A percentile compares a stretch with the other conserved stretches of the same genome.
Evolutionary conservation across 441 rosid species (phyloP).

Genomic region (Metrosideros polymorpha): DNA sequence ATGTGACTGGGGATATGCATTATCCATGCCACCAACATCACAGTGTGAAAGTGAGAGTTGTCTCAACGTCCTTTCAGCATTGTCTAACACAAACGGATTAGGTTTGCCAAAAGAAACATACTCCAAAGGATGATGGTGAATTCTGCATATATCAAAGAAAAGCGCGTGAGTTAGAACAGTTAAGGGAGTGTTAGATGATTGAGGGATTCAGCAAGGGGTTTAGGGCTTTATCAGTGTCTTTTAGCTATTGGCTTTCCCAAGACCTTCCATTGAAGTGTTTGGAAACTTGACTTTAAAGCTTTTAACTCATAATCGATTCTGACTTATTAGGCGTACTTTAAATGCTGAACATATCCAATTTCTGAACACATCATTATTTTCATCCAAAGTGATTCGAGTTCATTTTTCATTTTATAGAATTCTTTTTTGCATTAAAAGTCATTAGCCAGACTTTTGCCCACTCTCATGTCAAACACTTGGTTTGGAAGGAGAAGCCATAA

Average conservation of each 20-base stretch:
- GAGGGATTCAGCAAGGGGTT: neutral
- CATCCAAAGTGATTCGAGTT: neutral
- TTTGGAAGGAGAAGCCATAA: neutral
- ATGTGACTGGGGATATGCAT: neutral
- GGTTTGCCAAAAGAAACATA: conserved; percentile 46
- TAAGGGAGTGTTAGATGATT: neutral
- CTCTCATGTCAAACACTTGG: neutral
- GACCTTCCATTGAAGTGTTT: neutral
- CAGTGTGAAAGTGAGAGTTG: conserved; percentile 13
- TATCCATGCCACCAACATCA: neutral
- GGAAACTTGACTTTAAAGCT: neutral
- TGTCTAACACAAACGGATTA: conserved; percentile 40
- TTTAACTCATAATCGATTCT: neutral
- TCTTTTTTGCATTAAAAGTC: neutral
- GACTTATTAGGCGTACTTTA: neutral
- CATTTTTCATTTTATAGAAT: neutral
- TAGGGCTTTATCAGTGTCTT: neutral
- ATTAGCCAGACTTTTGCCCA: neutral
- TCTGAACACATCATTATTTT: neutral
- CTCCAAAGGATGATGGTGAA: conserved; percentile 28
- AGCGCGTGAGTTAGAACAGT: neutral
- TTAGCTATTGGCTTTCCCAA: neutral
- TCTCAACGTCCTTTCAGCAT: conserved; percentile 29
- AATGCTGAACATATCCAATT: neutral
- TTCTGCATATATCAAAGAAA: conserved; percentile 19